These are phyloP conservation scores for Whalleya microplaca DNA, from an alignment of 2,329 filamentous ascomycete species.

Conservation along the genomic window DNA sequence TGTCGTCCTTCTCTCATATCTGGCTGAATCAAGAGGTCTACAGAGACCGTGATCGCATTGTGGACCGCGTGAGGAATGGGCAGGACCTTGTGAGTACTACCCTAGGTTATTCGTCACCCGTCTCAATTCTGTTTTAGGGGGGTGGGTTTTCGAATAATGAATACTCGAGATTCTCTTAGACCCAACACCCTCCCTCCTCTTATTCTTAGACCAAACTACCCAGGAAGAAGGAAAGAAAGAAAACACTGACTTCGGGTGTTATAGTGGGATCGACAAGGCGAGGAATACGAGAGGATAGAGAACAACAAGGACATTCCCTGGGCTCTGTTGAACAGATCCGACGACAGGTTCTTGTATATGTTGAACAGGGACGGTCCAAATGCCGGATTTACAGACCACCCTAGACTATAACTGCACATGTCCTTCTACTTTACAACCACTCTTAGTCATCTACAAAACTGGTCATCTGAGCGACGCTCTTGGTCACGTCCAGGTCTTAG, in stretches of 20 bases:
- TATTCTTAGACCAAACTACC: no score
- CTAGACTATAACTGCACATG: conserved; percentile 13
- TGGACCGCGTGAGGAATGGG: conserved; percentile 54
- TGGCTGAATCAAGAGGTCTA: conserved; percentile 55
- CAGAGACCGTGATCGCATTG: conserved; percentile 52
- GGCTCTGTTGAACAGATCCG: conserved; percentile 46
- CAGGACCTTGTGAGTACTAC: conserved; percentile 44
- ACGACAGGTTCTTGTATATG: conserved; percentile 50
- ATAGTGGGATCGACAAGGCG: conserved; percentile 50
- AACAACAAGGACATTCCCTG: conserved; percentile 56
- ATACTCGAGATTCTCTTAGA: neutral
- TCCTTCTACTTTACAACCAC: neutral
- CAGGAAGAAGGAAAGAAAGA: neutral
- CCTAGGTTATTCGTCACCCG: neutral
- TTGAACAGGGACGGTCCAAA: conserved; percentile 48
- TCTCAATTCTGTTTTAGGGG: neutral
- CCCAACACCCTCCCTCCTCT: no score
- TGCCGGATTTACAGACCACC: conserved; percentile 54
- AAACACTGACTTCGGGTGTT: neutral
- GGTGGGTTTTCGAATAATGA: no score
- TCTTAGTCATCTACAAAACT: no score
- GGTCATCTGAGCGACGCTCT: no score
- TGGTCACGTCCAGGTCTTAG: no score
- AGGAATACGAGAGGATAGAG: conserved; percentile 53
- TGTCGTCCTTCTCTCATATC: conserved; percentile 59